These are phyloP conservation scores for Xylaria multiplex DNA, from an alignment of 2,329 filamentous ascomycete species.

Conservation along the genomic window DNA sequence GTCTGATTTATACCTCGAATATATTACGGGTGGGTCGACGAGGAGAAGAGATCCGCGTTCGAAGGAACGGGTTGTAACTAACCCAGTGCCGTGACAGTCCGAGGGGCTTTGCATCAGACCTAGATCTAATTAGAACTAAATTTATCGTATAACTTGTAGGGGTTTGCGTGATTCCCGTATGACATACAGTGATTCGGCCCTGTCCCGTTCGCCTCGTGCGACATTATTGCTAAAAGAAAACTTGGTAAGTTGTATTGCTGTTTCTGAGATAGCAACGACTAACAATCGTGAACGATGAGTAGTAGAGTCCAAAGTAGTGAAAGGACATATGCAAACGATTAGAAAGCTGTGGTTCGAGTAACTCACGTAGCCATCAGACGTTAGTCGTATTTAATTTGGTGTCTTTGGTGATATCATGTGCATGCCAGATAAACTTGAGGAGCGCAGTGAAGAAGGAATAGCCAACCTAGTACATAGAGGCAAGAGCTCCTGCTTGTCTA, in stretches of 20 bases:
- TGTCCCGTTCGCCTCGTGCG: no score
- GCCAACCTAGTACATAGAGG: not conserved
- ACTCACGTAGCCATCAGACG: not conserved
- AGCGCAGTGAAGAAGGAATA: not conserved
- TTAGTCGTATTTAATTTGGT: not conserved
- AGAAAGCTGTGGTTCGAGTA: not conserved
- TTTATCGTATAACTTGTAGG: not conserved
- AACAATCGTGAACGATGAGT: no score
- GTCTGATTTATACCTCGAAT: no score
- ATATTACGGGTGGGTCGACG: not conserved
- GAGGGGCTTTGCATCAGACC: not conserved
- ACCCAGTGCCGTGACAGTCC: not conserved
- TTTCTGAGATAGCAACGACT: no score
- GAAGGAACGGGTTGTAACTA: not conserved
- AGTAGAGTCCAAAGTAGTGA: no score
- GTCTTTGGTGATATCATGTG: not conserved
- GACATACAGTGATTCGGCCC: not conserved
- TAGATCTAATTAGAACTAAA: not conserved
- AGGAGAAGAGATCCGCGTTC: not conserved
- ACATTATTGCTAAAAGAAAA: no score
- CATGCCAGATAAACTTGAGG: not conserved
- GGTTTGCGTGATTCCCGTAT: no score
- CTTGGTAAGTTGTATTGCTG: no score
- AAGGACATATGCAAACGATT: not conserved
- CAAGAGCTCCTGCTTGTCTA: not conserved